Conservation (phyloP, 768 basidiomycete species). For the Boletus sp. region DNA sequence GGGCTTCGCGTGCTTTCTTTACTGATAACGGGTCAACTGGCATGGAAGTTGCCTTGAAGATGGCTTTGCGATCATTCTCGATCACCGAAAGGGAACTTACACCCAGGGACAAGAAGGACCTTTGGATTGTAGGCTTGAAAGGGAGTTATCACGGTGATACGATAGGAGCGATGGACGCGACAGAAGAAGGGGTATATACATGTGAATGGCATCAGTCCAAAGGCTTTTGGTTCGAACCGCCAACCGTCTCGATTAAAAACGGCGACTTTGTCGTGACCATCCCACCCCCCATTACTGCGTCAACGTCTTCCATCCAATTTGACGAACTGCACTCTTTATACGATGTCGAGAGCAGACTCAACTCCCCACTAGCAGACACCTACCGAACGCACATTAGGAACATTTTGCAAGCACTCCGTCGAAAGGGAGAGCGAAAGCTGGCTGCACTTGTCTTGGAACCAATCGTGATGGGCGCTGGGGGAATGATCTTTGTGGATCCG, state of each 20-base stretch:
- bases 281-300: constrained; percentile 44
- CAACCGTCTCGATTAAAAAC: constrained; percentile 65
- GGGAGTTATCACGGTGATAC: constrained; percentile 99
- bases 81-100: constrained; percentile 35
- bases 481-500: constrained; percentile 97
- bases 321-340: constrained; percentile 61
- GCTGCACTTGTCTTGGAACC: constrained; percentile 89
- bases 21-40: constrained; percentile 95
- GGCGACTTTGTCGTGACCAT: constrained; percentile 54
- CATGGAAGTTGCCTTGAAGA: constrained; percentile 97
- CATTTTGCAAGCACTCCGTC: constrained; percentile 46
- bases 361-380: constrained; percentile 53
- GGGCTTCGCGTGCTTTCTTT: constrained; percentile 90
- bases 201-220: constrained; percentile 96
- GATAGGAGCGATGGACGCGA: constrained; percentile 96
- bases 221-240: constrained; percentile 92
- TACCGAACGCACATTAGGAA: constrained; percentile 60
- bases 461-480: constrained; percentile 90
- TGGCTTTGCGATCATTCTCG: constrained; percentile 79
- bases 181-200: constrained; percentile 85
- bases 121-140: constrained; percentile 81
- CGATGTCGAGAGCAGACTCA: constrained; percentile 59
- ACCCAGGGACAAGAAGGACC: constrained; percentile 40
- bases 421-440: constrained; percentile 40
- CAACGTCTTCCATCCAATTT: constrained; percentile 21